Evolutionary conservation across 2,329 filamentous ascomycete genomes (phyloP).

Genomic region (Akanthomyces dipterigenus): DNA sequence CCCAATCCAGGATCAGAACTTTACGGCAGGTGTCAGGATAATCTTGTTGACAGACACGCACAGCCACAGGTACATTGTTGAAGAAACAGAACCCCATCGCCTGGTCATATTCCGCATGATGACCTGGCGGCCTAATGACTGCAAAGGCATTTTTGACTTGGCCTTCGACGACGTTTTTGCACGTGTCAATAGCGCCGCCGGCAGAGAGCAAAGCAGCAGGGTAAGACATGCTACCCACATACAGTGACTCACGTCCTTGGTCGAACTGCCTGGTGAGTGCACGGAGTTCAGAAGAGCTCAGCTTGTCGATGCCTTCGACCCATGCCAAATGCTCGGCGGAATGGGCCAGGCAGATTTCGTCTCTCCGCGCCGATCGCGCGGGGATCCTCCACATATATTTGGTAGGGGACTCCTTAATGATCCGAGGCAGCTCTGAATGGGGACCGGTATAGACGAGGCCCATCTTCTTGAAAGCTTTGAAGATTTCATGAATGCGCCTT

Average conservation of each 20-base stretch:
- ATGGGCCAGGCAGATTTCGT: conserved; percentile 78
- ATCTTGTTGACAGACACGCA: conserved; percentile 76
- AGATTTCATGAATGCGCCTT: conserved; percentile 85
- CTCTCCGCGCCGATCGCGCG: conserved; percentile 66
- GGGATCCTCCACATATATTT: conserved; percentile 70
- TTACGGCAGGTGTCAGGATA: conserved; percentile 79
- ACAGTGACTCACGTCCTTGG: conserved; percentile 66
- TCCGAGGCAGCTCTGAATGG: conserved; percentile 44
- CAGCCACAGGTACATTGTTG: conserved; percentile 92
- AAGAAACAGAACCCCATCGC: conserved; percentile 96
- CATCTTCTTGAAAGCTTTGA: conserved; percentile 75
- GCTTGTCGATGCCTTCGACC: conserved; percentile 53
- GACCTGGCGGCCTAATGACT: conserved; percentile 88
- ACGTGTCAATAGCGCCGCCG: conserved; percentile 92
- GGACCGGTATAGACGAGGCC: conserved; percentile 65
- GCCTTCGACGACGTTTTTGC: conserved; percentile 77
- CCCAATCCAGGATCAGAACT: conserved; percentile 90
- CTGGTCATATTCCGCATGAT: conserved; percentile 81
- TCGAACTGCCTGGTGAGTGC: conserved; percentile 56
- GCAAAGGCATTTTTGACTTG: conserved; percentile 92
- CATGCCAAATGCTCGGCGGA: conserved; percentile 70
- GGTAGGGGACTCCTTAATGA: conserved; percentile 47
- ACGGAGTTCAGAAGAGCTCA: conserved; percentile 59
- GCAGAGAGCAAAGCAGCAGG: conserved; percentile 77
- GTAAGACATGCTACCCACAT: conserved; percentile 76